These are phyloP conservation scores for Rubia occidens DNA, from an alignment of 305 asterid species.

Conservation along the genomic window DNA sequence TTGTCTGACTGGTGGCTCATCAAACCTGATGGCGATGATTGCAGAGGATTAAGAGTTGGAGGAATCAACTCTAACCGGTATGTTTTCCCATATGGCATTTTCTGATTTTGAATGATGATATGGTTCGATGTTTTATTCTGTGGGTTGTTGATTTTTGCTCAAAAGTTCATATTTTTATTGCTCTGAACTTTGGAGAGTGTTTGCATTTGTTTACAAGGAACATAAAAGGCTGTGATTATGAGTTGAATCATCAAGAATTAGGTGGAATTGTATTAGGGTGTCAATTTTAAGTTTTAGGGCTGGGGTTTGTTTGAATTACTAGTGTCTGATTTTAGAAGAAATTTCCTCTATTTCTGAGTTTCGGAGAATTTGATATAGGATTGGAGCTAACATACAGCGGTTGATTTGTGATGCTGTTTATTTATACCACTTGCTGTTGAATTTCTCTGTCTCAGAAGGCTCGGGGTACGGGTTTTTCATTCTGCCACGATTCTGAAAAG, in stretches of 20 bases:
- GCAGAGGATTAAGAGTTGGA: slow-evolving; percentile 4
- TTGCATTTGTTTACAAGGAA: background rate
- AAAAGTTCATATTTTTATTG: background rate
- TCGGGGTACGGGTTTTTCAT: slow-evolving; percentile 34
- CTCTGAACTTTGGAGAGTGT: background rate
- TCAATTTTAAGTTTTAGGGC: background rate
- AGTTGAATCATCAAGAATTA: background rate
- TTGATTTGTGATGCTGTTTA: background rate
- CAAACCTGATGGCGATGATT: slow-evolving; percentile 2
- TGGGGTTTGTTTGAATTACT: background rate
- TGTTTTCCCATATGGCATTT: background rate
- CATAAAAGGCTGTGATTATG: background rate
- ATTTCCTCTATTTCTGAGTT: background rate
- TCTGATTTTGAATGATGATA: background rate
- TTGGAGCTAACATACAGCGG: background rate
- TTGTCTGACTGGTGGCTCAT: slow-evolving; percentile 20
- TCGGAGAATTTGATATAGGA: background rate
- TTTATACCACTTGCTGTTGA: background rate
- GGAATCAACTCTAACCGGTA: slow-evolving; percentile 12
- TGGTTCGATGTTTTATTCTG: background rate
- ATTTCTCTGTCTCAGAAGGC: slow-evolving; percentile 27
- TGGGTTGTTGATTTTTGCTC: background rate
- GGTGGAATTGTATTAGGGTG: background rate
- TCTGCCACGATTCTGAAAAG: slow-evolving; percentile 56
- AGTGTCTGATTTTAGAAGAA: background rate